phyloP scores from a whole-genome alignment of 495 filamentous ascomycete species.

The Xylaria scruposa region DNA sequence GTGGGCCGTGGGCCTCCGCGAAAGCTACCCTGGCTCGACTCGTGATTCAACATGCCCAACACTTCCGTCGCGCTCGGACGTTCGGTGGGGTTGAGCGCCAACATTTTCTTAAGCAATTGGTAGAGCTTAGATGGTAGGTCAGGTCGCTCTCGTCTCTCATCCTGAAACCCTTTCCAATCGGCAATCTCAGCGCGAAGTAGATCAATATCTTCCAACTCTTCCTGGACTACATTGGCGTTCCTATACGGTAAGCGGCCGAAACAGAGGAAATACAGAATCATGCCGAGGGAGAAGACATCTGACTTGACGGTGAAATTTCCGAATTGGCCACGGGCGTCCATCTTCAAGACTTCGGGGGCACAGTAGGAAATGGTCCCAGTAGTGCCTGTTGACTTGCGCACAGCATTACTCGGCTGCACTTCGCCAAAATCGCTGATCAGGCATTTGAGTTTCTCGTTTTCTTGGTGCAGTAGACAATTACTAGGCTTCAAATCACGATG shows the following conservation, averaged over 20 bases:
- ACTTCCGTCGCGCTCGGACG: slow-evolving; percentile 89
- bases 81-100: slow-evolving; percentile 77
- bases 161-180: slow-evolving; percentile 84
- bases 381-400: slow-evolving; percentile 85
- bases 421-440: slow-evolving; percentile 98
- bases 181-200: slow-evolving; percentile 85
- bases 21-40: slow-evolving; percentile 52
- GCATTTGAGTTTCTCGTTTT: slow-evolving; percentile 72
- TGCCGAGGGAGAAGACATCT: slow-evolving; percentile 94
- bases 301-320: slow-evolving; percentile 96
- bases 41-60: slow-evolving; percentile 76
- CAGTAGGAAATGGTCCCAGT: slow-evolving; percentile 98
- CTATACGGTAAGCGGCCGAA: slow-evolving; percentile 88
- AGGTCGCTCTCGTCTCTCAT: slow-evolving; percentile 70
- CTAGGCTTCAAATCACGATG: slow-evolving; percentile 95
- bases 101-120: slow-evolving; percentile 76
- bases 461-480: slow-evolving; percentile 88
- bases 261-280: slow-evolving; percentile 98
- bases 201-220: slow-evolving; percentile 95
- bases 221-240: slow-evolving; percentile 81
- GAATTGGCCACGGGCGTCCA: slow-evolving; percentile 71
- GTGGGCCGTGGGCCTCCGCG: slow-evolving; percentile 41
- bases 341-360: slow-evolving; percentile 88
- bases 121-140: slow-evolving; percentile 91
- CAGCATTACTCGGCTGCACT: slow-evolving; percentile 80